Evolutionary conservation across 257 asterid genomes (phyloP), one percentile per base, ranked within the genome.

Genomic region (Solanum chmielewskii): DNA sequence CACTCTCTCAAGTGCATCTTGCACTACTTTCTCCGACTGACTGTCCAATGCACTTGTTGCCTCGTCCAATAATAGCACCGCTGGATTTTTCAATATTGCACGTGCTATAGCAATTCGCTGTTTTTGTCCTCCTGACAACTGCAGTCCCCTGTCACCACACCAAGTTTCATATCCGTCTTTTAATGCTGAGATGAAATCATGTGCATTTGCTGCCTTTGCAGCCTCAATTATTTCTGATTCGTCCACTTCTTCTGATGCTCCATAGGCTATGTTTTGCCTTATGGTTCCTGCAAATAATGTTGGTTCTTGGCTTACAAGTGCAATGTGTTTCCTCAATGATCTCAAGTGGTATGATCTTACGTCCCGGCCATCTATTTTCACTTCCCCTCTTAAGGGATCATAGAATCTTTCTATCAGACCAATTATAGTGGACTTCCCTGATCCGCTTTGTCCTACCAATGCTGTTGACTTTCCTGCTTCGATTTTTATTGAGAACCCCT

Each of bases 101-200:
- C 99, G 91, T 0, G 98, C 97, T 0, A 96, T 96, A 1, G 98
- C 98, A 18, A 96, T 94, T 14, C 98, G 86, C 85, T 96, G 99
- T 88, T 96, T 96, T 88, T 96, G 99, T 1, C 99, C 99, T 1
- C 98, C 99, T 0, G 98, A 96, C 21, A 96, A 89, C 77, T 96
- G 99, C 69, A 93, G 44, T 35, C 99, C 99, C 37, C 96, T 88
- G 75, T 96, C 99, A 0, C 99, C 99, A n/a, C 99, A 95, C 87
- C 92, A 91, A 0, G 98, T 95, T 16, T 90, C 91, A 44, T 94
- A 96, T 3, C 99, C 98, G 7, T 95, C 92, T 52, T 93, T 92
- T 25, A 96, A 56, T 6, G 92, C 93, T 0, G 97, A 87, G 27
- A 95, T 94, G 90, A 96, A 96, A 18, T 94, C 96, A 9, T 96